Evolutionary conservation across 768 basidiomycete species (phyloP), one percentile per base, ranked within the genome.

Genomic region (Boletus subcaerulescens): DNA sequence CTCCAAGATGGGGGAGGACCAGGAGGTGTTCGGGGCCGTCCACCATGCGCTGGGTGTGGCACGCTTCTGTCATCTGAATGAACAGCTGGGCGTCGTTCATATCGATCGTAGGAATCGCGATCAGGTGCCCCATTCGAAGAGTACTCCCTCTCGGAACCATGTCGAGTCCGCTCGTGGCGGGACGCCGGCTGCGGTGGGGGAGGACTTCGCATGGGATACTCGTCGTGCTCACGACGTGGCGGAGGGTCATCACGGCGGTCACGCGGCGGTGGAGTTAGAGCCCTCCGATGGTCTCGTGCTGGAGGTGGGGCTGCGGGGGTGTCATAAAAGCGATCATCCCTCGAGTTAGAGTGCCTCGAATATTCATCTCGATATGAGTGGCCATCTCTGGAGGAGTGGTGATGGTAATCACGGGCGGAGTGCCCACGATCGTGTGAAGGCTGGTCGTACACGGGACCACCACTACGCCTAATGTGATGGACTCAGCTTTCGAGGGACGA

Each of bases 201-300:
- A 52, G 77, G 69, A 52, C 80, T 86, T 44, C 86, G 78, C 62
- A 69, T 62, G 63, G 85, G 78, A 60, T 83, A 85, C 46, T 91
- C 90, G 60, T 92, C 87, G 61, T 82, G 78, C 45, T 91, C 87
- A 54, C 85, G 81, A 60, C 75, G 72, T 56, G 76, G 62, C 59
- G 79, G 72, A 69, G 86, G 84, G n/a, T 53, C 41, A 54, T 89
- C 89, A 38, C 86, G 77, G 63, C 81, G 83, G 12, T 88, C 89
- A 60, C 87, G 77, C 15, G 86, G 80, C 18, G 86, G 80, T 48
- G 88, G 74, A 12, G 81, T 82, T 14, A 76, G 73, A 52, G 84
- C 82, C 53, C 86, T 74, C 45, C 87, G 77, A 53, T 80, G 78
- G 53, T 89, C 88, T 36, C 86, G 76, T 2, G 67, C 65, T 56